Conservation (phyloP, 768 basidiomycete species). For the Tephrocybe sp. region DNA sequence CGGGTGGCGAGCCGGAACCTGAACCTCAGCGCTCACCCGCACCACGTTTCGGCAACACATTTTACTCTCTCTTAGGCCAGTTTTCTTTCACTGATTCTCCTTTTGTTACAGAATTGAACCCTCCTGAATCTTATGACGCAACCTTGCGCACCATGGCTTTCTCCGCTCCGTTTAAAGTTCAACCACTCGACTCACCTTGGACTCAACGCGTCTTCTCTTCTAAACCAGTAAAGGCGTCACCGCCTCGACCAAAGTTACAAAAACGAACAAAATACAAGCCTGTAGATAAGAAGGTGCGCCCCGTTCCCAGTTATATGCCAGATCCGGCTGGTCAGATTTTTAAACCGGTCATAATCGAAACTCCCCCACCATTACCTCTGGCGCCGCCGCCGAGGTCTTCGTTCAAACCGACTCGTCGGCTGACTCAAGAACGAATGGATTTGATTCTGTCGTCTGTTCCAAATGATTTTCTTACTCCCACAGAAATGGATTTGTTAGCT, state of each 20-base stretch:
- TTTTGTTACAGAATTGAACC: too few species aligned
- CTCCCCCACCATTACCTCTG: background rate
- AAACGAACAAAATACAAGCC: conserved; percentile 18
- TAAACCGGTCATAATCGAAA: conserved; percentile 10
- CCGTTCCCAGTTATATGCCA: conserved; percentile 21
- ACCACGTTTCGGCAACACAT: conserved; percentile 1
- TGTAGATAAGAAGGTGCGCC: conserved; percentile 23
- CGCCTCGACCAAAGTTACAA: too few species aligned
- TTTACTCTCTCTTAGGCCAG: background rate
- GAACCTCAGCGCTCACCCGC: background rate
- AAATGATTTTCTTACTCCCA: background rate
- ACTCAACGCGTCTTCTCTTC: too few species aligned
- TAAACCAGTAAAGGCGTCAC: too few species aligned
- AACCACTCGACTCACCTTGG: too few species aligned
- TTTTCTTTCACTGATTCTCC: too few species aligned
- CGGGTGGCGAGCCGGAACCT: conserved; percentile 7
- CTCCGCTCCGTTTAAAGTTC: too few species aligned
- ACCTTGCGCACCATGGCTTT: too few species aligned
- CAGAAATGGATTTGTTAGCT: conserved; percentile 13
- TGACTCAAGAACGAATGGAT: conserved; percentile 14
- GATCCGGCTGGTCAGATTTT: conserved; percentile 1
- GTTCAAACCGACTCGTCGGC: background rate
- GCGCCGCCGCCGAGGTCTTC: background rate
- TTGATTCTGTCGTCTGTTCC: conserved; percentile 9
- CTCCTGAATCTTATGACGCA: too few species aligned